Evolutionary conservation across 192 early-diverging fungal species (phyloP).

Genomic region (Backusella morwellensis): DNA sequence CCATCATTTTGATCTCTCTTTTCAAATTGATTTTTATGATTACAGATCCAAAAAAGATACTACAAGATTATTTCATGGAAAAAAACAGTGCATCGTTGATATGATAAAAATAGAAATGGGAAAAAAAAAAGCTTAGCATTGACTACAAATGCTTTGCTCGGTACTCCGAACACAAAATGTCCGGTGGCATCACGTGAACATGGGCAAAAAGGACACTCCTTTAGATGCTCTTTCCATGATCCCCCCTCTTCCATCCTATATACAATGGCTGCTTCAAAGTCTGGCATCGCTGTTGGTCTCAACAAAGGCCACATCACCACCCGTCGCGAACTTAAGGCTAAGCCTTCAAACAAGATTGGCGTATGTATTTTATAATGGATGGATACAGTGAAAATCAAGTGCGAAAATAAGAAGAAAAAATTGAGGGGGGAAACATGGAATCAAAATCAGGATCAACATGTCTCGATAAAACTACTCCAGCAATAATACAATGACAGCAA

Average conservation of each 20-base stretch:
- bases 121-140: too few species aligned
- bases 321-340: constrained; percentile 62
- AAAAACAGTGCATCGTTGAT: too few species aligned
- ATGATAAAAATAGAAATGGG: not conserved
- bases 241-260: constrained; percentile 24
- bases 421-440: not conserved
- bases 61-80: too few species aligned
- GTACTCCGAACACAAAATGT: not conserved
- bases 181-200: not conserved
- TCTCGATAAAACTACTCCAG: not conserved
- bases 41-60: not conserved
- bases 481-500: not conserved
- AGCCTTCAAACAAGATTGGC: constrained; percentile 81
- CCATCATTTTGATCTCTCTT: not conserved
- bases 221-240: not conserved
- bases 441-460: not conserved
- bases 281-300: constrained; percentile 86
- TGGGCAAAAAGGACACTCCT: not conserved
- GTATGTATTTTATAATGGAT: constrained; percentile 57
- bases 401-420: not conserved
- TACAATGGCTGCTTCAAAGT: constrained; percentile 56
- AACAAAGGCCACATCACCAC: constrained; percentile 95
- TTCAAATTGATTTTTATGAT: not conserved
- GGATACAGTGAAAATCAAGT: not conserved
- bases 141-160: too few species aligned